Evolutionary conservation across 768 basidiomycete genomes (phyloP), one percentile per base, ranked within the genome.

Genomic region (Mycena chlorophos): DNA sequence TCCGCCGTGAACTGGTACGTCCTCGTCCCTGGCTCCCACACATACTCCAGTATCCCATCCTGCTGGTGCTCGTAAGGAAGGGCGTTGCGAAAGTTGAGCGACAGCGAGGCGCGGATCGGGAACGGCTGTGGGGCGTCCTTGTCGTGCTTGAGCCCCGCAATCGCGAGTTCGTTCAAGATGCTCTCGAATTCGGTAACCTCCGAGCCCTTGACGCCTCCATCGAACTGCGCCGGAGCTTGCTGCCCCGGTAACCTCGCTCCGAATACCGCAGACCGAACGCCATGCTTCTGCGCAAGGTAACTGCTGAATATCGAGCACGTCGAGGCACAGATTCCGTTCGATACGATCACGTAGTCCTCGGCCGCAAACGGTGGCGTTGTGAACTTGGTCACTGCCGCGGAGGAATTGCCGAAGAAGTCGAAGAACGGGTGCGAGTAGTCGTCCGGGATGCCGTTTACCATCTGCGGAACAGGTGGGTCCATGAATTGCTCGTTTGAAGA

Each of bases 221-320:
- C 54, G 51, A 60, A 60, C 31, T 60, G 54, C n/a, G 50, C 38
- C 23, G 17, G 51, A 46, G 27, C 52, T 28, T 29, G 49, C 26
- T 5, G 23, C 23, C 22, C 22, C 13, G 45, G 23, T 8, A 20
- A 10, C 1, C 50, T 49, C 0, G 49, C 49, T 1, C 55, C 54
- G 31, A 60, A 60, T 19, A 56, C 55, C 28, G 52, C 60, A 10
- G 55, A 61, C 10, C 60, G 51, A 17, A 60, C 51, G 22, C 51
- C 46, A 34, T 60, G 58, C 42, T 60, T 60, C 39, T 60, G 58
- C 34, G 56, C 56, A 26, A 60, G 55, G 31, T 60, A 60, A 48
- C 51, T 53, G 51, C 47, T 46, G 47, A 60, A 60, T 25, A 60
- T 56, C 20, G 58, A 60, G 51, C 51, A 52, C 4, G 58, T 60